phyloP scores from a whole-genome alignment of 192 early-diverging fungal genomes.

The Podila horticola region DNA sequence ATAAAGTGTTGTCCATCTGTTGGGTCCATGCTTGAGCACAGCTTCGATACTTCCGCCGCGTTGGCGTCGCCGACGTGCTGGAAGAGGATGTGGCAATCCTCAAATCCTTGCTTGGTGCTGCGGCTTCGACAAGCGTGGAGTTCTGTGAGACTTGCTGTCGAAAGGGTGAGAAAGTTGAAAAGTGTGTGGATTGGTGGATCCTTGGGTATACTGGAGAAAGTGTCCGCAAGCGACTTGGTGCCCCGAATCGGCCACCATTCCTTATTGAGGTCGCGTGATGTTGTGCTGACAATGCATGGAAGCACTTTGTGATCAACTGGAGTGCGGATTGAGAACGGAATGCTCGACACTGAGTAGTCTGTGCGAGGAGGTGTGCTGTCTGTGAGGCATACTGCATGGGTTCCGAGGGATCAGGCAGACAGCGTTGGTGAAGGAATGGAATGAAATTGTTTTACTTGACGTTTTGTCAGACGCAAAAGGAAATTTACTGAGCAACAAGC shows the following conservation, averaged over 20 bases:
- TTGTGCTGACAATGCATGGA: no score
- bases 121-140: neutral
- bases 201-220: no score
- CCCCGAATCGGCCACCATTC: no score
- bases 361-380: neutral
- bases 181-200: no score
- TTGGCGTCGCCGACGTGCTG: neutral
- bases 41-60: neutral
- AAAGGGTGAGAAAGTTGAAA: no score
- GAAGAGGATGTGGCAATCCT: neutral
- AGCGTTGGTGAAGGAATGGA: neutral
- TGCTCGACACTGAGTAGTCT: neutral
- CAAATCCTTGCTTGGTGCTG: neutral
- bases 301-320: neutral
- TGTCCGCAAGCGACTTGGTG: no score
- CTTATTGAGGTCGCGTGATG: no score
- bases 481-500: no score
- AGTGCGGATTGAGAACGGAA: neutral
- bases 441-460: neutral
- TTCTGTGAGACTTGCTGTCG: no score
- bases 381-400: neutral
- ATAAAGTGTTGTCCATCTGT: constrained; percentile 18
- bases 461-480: no score
- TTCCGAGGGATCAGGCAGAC: neutral
- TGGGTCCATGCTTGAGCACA: constrained; percentile 4